phyloP scores from a whole-genome alignment of 139 green algal species.

The Chlamydomonas sphaeroides region DNA sequence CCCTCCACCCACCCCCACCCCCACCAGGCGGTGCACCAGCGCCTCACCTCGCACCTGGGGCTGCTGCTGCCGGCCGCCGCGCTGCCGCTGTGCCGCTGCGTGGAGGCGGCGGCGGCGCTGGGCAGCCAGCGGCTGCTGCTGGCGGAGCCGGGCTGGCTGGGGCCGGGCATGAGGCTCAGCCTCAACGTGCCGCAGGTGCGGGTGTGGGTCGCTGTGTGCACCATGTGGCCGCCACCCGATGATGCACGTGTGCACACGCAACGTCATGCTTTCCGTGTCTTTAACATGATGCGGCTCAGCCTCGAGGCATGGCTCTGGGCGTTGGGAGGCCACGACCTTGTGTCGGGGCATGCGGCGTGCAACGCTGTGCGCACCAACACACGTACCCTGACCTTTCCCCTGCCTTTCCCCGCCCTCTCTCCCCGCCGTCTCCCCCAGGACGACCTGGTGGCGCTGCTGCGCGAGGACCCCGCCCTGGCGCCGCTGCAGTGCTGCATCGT shows the following conservation, averaged over 20 bases:
- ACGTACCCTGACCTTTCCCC: not conserved
- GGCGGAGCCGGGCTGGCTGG: conserved; percentile 48
- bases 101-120: conserved; percentile 46
- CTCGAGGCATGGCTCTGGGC: too few relatives aligned
- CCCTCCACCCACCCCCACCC: not conserved
- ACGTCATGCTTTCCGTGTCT: too few relatives aligned
- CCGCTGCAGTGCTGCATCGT: conserved; percentile 43
- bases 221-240: too few relatives aligned
- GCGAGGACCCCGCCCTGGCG: conserved; percentile 49
- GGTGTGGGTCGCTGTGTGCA: not conserved
- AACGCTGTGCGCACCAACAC: too few relatives aligned
- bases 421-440: conserved; percentile 37
- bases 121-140: conserved; percentile 59
- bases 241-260: too few relatives aligned
- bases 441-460: conserved; percentile 51
- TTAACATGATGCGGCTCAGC: too few relatives aligned
- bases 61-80: conserved; percentile 36
- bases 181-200: conserved; percentile 38
- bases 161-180: conserved; percentile 34
- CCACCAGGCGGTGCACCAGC: conserved; percentile 49
- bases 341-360: too few relatives aligned
- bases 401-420: not conserved
- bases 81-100: conserved; percentile 27
- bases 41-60: conserved; percentile 40
- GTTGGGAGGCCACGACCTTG: too few relatives aligned